phyloP scores from a whole-genome alignment of 2,329 filamentous ascomycete genomes.

The Zarea fungicola region DNA sequence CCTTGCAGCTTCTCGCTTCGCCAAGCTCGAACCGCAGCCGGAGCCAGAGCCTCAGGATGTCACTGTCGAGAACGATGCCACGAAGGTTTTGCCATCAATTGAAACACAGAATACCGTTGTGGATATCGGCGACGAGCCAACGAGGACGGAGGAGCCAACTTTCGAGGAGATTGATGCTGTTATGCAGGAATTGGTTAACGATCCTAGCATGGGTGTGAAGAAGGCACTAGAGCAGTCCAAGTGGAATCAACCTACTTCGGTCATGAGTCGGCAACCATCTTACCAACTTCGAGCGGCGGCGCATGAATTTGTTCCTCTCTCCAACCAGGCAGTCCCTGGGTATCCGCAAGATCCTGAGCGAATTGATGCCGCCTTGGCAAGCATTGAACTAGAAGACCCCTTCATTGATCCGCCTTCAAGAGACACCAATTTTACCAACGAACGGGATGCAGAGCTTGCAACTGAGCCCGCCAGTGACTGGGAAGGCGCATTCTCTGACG shows the following conservation, averaged over 20 bases:
- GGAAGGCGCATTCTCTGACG: conserved; percentile 79
- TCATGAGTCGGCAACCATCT: conserved; percentile 12
- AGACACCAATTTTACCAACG: conserved; percentile 43
- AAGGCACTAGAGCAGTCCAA: conserved; percentile 45
- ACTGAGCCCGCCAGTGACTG: conserved; percentile 78
- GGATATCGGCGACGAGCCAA: conserved; percentile 16
- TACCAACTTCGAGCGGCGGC: neutral
- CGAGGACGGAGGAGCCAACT: conserved; percentile 38
- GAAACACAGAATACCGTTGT: conserved; percentile 16
- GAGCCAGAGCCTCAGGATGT: conserved; percentile 18
- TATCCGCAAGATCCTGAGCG: conserved; percentile 26
- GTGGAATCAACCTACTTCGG: conserved; percentile 42
- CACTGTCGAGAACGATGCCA: neutral
- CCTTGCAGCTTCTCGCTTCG: conserved; percentile 41
- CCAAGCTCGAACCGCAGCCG: conserved; percentile 32
- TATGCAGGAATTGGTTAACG: conserved; percentile 74
- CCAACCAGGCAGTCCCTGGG: conserved; percentile 3
- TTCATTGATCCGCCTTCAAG: conserved; percentile 52
- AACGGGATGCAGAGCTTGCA: conserved; percentile 26
- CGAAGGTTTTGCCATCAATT: conserved; percentile 10
- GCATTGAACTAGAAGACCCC: conserved; percentile 56
- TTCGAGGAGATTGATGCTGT: conserved; percentile 89
- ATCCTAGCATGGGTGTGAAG: conserved; percentile 71
- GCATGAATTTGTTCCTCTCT: conserved; percentile 8
- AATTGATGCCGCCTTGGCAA: conserved; percentile 42